Conservation (phyloP, 2,329 filamentous ascomycete species). For the Grosmannia huntii region DNA sequence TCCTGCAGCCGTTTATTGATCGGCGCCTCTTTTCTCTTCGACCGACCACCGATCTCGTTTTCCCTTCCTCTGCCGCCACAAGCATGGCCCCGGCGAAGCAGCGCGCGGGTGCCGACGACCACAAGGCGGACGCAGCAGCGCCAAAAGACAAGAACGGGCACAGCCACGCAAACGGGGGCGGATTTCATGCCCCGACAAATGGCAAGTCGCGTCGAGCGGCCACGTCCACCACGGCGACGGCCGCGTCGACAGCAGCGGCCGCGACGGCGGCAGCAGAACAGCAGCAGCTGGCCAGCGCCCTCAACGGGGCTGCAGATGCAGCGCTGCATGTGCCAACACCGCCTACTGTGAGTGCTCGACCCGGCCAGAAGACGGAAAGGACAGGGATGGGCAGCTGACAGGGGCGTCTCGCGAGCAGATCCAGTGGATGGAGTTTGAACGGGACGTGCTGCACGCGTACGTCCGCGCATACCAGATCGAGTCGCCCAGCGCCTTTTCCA, state of each 20-base stretch:
- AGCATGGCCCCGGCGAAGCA: slow-evolving; percentile 9
- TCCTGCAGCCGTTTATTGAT: neutral
- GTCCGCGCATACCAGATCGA: slow-evolving; percentile 60
- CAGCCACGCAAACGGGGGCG: slow-evolving; percentile 6
- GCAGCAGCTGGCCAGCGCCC: neutral
- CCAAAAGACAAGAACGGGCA: slow-evolving; percentile 32
- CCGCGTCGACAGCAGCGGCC: slow-evolving; percentile 18
- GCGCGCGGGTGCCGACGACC: slow-evolving; percentile 8
- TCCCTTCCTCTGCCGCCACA: neutral
- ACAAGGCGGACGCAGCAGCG: neutral
- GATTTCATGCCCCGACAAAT: slow-evolving; percentile 24
- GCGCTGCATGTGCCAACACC: neutral
- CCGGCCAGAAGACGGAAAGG: too few species aligned
- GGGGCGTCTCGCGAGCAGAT: slow-evolving; percentile 24
- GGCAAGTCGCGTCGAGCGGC: slow-evolving; percentile 40
- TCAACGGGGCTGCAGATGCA: neutral
- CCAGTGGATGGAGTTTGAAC: slow-evolving; percentile 56
- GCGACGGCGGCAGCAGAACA: slow-evolving; percentile 8
- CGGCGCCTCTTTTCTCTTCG: neutral
- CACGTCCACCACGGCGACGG: slow-evolving; percentile 28
- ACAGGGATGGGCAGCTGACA: too few species aligned
- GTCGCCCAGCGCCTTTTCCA: slow-evolving; percentile 57
- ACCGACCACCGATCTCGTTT: neutral
- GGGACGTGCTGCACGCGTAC: slow-evolving; percentile 59
- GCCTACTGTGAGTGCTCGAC: neutral